These are phyloP conservation scores for Eucalyptus rudis DNA, from an alignment of 345 rosid species.

Conservation along the genomic window DNA sequence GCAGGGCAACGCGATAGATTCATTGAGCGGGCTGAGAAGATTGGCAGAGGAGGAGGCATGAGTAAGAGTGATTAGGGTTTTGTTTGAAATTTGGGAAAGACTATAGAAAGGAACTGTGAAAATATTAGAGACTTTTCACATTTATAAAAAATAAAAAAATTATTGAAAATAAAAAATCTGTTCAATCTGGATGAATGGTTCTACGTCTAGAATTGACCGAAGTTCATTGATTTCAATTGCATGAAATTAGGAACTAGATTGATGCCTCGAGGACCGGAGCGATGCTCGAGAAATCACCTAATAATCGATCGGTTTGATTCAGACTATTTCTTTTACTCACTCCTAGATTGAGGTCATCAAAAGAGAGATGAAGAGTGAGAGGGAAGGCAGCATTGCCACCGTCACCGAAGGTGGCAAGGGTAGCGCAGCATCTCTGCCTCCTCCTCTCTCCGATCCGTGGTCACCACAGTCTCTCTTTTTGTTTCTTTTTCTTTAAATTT, in stretches of 20 bases:
- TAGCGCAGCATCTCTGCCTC: neutral
- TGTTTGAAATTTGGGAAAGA: no score
- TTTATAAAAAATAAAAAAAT: fast-evolving
- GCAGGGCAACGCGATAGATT: no score
- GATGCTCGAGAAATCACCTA: fast-evolving
- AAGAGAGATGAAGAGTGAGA: neutral
- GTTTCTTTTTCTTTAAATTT: fast-evolving
- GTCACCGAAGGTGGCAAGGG: neutral
- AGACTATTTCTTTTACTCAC: fast-evolving
- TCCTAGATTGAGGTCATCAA: fast-evolving
- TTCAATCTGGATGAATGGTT: fast-evolving
- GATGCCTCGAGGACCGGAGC: fast-evolving
- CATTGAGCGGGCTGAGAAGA: no score
- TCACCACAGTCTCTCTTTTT: fast-evolving
- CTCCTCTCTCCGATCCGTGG: neutral
- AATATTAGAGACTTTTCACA: no score
- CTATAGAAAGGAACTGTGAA: no score
- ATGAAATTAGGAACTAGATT: fast-evolving
- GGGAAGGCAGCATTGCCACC: neutral
- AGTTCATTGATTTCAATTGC: no score
- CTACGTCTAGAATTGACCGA: fast-evolving
- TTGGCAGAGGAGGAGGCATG: no score
- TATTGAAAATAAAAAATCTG: fast-evolving
- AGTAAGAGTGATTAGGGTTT: no score
- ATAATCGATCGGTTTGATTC: no score